Base-by-base conservation (phyloP, 2,329 filamentous ascomycete species). In the Colletotrichum acutatum region DNA sequence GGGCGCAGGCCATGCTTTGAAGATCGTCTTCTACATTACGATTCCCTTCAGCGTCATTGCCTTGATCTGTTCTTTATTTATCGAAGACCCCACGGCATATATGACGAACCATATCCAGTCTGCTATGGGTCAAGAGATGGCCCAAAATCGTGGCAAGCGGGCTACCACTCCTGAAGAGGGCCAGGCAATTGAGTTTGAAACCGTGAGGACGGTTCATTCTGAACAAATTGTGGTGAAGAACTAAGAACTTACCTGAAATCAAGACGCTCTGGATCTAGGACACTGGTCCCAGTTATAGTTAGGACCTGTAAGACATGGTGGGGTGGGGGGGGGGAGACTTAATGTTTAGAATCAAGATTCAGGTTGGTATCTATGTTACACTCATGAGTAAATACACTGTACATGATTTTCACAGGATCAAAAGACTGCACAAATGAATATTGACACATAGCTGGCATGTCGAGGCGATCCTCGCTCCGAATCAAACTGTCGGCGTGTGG, bases 101-200 rank as follows among this genome's bases (percentile, higher is more conserved):
- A 74, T 79, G 22, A 77, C 74, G 4, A 70, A 71, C 32, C 70
- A 75, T 22, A 73, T 76, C 7, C 66, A 74, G 24, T 71, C 71
- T 5, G 74, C 71, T 8, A 75, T 74, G 73, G 68, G 53, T 2
- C 56, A 66, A 24, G 59, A 72, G 9, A 30, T 12, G 8, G 34
- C 5, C 12, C 56, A 53, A 5, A 60, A 26, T 7, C 60, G 60
- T 8, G 28, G 26, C 5, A 66, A 57, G 19, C 26, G 56, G 8
- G n/a, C n/a, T 3, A 22, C 26, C 6, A 42, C 9, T 5, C 46
- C 22, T 1, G 54, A 66, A 19, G 66, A 71, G 5, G 34, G 24
- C 12, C 60, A 57, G 9, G 66, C 6, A 6, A 66, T 73, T 12
- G 71, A 73, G 61, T 70, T 73, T 9, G 71, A 70, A 49, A 70